Evolutionary conservation across 2,329 filamentous ascomycete genomes (phyloP).

Genomic region (Mycogone perniciosa): DNA sequence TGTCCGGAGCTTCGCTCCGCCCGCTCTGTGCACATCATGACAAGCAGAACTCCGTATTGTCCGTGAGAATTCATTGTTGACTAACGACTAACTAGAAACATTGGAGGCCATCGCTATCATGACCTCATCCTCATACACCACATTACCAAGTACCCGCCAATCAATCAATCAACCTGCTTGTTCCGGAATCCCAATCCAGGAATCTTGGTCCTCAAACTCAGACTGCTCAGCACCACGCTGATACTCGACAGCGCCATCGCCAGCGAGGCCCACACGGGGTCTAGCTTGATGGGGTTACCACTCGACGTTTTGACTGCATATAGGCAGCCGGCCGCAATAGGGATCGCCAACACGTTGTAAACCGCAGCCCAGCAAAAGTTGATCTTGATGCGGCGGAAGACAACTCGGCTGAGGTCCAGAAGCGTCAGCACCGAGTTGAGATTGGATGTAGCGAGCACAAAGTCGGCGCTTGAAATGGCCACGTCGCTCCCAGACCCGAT

Average conservation of each 20-base stretch:
- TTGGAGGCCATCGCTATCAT: no score
- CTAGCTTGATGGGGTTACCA: constrained; percentile 55
- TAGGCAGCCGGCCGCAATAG: constrained; percentile 73
- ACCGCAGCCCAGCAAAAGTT: constrained; percentile 83
- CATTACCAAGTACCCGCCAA: background rate
- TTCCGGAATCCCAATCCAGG: constrained; percentile 38
- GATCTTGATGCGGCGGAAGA: constrained; percentile 72
- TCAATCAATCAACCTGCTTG: constrained; percentile 5
- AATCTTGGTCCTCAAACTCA: constrained; percentile 55
- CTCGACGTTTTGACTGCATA: constrained; percentile 48
- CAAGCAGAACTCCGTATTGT: no score
- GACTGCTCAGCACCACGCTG: constrained; percentile 77
- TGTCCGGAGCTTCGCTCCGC: no score
- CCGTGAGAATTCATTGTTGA: no score
- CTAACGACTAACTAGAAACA: no score
- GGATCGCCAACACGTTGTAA: constrained; percentile 73
- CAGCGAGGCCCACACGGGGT: constrained; percentile 80
- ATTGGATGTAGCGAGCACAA: constrained; percentile 71
- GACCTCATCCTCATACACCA: background rate
- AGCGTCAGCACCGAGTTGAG: constrained; percentile 66
- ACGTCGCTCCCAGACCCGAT: constrained; percentile 80
- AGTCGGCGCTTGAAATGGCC: constrained; percentile 72
- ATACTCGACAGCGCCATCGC: constrained; percentile 92
- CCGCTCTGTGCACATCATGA: no score
- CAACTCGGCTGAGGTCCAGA: constrained; percentile 61